These are phyloP conservation scores for Penicillium paxilli DNA, from an alignment of 495 filamentous ascomycete genomes.

Conservation along the genomic window DNA sequence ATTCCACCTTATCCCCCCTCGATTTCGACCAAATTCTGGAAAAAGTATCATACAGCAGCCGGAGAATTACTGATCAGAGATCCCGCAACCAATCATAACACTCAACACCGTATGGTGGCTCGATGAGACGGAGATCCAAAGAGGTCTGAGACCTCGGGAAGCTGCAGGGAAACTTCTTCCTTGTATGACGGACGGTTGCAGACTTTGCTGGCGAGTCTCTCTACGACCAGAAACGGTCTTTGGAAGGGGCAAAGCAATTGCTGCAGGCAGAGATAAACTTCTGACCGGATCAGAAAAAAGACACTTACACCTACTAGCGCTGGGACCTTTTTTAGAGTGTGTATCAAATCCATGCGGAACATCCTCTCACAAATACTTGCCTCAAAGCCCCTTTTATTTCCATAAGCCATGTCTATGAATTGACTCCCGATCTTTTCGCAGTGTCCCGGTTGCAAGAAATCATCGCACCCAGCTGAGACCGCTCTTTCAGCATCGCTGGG, in stretches of 20 bases:
- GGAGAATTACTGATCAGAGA: constrained; percentile 23
- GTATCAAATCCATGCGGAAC: neutral
- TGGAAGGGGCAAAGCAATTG: constrained; percentile 8
- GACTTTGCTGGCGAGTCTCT: constrained; percentile 23
- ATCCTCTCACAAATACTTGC: constrained; percentile 3
- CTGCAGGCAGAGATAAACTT: constrained; percentile 22
- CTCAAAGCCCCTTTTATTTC: neutral
- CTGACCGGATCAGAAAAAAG: constrained; percentile 16
- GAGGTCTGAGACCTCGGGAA: constrained; percentile 41
- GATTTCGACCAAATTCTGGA: neutral
- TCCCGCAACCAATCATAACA: constrained; percentile 20
- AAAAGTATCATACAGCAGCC: constrained; percentile 20
- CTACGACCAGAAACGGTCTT: constrained; percentile 1
- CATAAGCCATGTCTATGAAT: neutral
- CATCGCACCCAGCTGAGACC: constrained; percentile 3
- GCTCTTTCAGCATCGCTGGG: constrained; percentile 11
- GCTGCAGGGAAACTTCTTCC: constrained; percentile 33
- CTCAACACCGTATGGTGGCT: constrained; percentile 11
- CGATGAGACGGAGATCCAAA: constrained; percentile 29
- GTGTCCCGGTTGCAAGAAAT: neutral
- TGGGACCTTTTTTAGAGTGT: neutral
- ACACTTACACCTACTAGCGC: neutral
- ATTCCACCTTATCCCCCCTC: neutral
- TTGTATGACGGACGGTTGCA: constrained; percentile 35
- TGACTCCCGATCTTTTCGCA: neutral